phyloP scores from a whole-genome alignment of 2,329 filamentous ascomycete species.

The Tolypocladium ophioglossoides region DNA sequence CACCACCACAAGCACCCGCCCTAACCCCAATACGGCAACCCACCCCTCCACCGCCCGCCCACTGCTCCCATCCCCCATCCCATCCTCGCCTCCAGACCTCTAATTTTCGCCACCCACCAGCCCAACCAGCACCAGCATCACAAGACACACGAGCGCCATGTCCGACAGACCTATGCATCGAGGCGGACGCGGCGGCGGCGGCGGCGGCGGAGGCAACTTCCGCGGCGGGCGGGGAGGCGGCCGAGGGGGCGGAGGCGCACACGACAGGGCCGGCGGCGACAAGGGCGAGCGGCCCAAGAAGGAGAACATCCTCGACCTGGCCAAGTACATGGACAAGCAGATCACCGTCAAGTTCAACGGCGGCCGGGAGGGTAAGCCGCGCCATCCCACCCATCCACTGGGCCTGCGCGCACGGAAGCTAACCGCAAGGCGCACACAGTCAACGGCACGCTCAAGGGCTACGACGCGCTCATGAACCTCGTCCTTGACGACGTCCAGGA shows the following conservation, averaged over 20 bases:
- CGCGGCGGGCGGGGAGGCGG: slow-evolving; percentile 34
- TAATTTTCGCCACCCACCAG: background rate
- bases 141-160: slow-evolving; percentile 21
- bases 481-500: slow-evolving; percentile 93
- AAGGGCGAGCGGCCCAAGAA: slow-evolving; percentile 78
- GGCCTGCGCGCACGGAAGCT: slow-evolving; percentile 21
- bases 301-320: slow-evolving; percentile 93
- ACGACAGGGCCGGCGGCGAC: slow-evolving; percentile 26
- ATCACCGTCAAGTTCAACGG: slow-evolving; percentile 96
- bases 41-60: background rate
- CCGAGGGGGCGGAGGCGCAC: slow-evolving; percentile 32
- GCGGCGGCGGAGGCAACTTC: slow-evolving; percentile 24
- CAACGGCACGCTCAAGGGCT: slow-evolving; percentile 76
- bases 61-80: background rate
- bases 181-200: slow-evolving; percentile 23
- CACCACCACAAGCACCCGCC: background rate
- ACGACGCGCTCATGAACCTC: slow-evolving; percentile 95
- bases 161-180: slow-evolving; percentile 39
- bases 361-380: slow-evolving; percentile 67
- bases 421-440: background rate
- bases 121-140: background rate
- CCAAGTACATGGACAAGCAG: slow-evolving; percentile 94
- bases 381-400: background rate
- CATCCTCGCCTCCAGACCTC: background rate
- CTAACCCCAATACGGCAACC: background rate